phyloP scores from a whole-genome alignment of 148 eudicot species.

The Polygonum maritimum region DNA sequence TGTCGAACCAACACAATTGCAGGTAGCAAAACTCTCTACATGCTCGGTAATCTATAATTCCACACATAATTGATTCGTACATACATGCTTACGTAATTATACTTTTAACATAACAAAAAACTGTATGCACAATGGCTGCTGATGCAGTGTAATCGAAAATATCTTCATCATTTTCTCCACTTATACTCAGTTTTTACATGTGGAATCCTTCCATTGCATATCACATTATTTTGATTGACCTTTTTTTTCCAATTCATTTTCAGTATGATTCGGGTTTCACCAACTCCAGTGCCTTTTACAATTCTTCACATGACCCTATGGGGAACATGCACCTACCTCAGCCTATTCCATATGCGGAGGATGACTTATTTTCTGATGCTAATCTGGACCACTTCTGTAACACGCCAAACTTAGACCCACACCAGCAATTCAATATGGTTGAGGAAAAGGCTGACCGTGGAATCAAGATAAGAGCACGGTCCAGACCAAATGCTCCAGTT shows the following conservation, averaged over 20 bases:
- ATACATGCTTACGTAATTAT: neutral
- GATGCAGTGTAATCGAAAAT: neutral
- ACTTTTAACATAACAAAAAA: no score
- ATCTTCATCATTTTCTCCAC: neutral
- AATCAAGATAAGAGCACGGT: constrained; percentile 32
- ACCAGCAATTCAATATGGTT: constrained; percentile 13
- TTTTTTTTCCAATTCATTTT: constrained; percentile 4
- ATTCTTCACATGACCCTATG: neutral
- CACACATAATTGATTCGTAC: neutral
- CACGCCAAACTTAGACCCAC: constrained; percentile 4
- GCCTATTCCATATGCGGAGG: neutral
- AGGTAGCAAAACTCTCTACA: constrained; percentile 18
- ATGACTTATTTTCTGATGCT: constrained; percentile 14
- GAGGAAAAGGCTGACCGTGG: constrained; percentile 22
- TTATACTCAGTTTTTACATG: neutral
- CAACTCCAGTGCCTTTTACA: constrained; percentile 1
- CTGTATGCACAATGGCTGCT: neutral
- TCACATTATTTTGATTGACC: neutral
- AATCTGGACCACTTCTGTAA: constrained; percentile 14
- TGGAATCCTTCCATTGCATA: neutral
- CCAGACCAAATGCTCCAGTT: constrained; percentile 2
- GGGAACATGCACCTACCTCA: constrained; percentile 10
- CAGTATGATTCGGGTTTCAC: constrained; percentile 22
- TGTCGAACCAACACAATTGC: constrained; percentile 31
- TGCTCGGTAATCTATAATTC: neutral